Conservation (phyloP, 2,329 filamentous ascomycete genomes). For the Stachybotrys echinatus region DNA sequence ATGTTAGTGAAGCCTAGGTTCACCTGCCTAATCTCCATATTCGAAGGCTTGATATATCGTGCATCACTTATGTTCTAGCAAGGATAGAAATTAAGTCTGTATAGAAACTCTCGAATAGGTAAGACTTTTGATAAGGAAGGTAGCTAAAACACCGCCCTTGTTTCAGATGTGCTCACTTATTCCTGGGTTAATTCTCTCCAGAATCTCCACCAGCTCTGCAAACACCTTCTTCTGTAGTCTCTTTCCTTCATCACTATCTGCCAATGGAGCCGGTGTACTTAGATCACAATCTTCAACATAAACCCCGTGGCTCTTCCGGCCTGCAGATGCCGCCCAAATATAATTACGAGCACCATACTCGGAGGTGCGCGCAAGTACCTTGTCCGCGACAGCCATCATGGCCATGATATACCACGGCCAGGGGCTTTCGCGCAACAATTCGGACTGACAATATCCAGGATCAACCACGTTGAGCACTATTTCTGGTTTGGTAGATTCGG, state of each 20-base stretch:
- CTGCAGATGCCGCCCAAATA: background rate
- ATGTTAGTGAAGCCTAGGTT: too few relatives aligned
- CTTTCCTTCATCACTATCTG: background rate
- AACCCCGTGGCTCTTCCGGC: background rate
- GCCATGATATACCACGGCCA: background rate
- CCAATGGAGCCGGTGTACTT: background rate
- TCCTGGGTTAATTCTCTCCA: background rate
- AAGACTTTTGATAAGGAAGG: too few relatives aligned
- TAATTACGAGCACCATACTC: background rate
- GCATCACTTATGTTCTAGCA: too few relatives aligned
- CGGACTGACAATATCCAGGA: background rate
- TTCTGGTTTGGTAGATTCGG: too few relatives aligned
- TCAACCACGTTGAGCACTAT: background rate
- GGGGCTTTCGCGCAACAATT: background rate
- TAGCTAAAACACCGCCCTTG: too few relatives aligned
- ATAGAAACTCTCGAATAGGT: too few relatives aligned
- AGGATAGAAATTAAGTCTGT: too few relatives aligned
- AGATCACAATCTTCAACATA: background rate
- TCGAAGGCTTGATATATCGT: too few relatives aligned
- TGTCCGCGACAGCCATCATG: background rate
- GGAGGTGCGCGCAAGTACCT: background rate
- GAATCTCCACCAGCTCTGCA: background rate
- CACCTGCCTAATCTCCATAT: too few relatives aligned
- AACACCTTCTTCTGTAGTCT: background rate
- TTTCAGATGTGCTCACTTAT: background rate